Evolutionary conservation across 73 alveolate species (phyloP).

Genomic region (Paramecium caudatum): DNA sequence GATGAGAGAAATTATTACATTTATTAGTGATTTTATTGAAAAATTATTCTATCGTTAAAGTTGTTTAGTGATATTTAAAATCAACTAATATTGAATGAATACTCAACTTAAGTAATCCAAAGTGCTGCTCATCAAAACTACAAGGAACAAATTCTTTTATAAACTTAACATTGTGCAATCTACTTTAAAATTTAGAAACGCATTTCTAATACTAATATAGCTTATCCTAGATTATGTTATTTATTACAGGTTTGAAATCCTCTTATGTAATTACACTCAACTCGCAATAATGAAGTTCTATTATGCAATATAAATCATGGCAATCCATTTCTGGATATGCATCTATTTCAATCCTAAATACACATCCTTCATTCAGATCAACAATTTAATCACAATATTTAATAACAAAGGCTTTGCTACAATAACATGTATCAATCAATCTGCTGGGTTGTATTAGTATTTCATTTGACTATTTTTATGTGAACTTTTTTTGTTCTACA

Average conservation of each 20-base stretch:
- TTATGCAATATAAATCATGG: background rate
- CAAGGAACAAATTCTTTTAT: constrained; percentile 54
- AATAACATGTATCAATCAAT: background rate
- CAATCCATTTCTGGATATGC: constrained; percentile 52
- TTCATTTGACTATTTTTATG: background rate
- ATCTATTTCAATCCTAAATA: constrained; percentile 52
- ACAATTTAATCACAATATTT: constrained; percentile 52
- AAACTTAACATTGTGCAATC: constrained; percentile 20
- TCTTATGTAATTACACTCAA: constrained; percentile 29
- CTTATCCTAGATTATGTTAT: constrained; percentile 12
- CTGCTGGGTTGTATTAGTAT: background rate
- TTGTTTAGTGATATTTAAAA: constrained; percentile 33
- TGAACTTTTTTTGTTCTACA: constrained; percentile 7
- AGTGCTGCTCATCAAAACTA: constrained; percentile 47
- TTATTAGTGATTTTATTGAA: constrained; percentile 29
- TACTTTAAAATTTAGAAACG: constrained; percentile 28
- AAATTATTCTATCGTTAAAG: constrained; percentile 26
- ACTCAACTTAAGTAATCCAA: constrained; percentile 25
- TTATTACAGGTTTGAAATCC: constrained; percentile 8
- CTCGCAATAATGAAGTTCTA: constrained; percentile 50
- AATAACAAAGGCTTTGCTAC: constrained; percentile 56
- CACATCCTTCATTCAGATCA: constrained; percentile 60
- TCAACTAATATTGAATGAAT: constrained; percentile 47
- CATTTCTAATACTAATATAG: background rate
- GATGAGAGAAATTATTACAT: background rate